Evolutionary conservation across 2,329 filamentous ascomycete species (phyloP), one percentile per base, ranked within the genome.

Genomic region (Talaromyces albobiverticillius): DNA sequence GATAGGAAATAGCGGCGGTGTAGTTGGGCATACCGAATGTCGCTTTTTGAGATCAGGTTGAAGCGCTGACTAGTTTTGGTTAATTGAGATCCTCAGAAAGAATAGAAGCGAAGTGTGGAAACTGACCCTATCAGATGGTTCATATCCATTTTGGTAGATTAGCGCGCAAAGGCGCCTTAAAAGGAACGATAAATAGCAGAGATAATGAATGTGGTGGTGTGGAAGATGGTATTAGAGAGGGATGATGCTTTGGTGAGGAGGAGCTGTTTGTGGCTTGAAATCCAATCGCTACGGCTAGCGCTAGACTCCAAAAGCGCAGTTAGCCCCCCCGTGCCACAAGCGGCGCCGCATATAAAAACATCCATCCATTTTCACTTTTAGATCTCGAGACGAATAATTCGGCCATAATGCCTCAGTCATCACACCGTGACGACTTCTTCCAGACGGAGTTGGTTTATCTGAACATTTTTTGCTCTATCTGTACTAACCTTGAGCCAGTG

Each of bases 31-130:
- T 82, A 96, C 89, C 92, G 89, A 77, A 96, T 96, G 77, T 96
- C 91, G 75, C 90, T 96, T 80, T 93, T 95, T 58, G 92, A 96
- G 76, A 96, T 94, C 77, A 96, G 85, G 59, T 91, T 96, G 80
- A 96, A 96, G 72, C 89, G 88, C 76, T 92, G 89, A 76, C 90
- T 92, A 74, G 60, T 54, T 64, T 59, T 62, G 67, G 67, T 71
- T 67, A 69, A 66, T 62, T 63, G 34, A 62, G 62, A 65, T 65
- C 67, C n/a, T n/a, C n/a, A n/a, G n/a, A n/a, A n/a, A 61, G 61
- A 58, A 59, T 65, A 62, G 63, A 57, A 61, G 60, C 22, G 59
- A 65, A 42, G 6, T 34, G 23, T 60, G 59, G 55, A 59, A 56
- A 68, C 72, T 67, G 64, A 74, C 72, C 75, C 75, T 67, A 77